phyloP scores from a whole-genome alignment of 805 yeast genomes.

The Saturnispora kantuleensis region DNA sequence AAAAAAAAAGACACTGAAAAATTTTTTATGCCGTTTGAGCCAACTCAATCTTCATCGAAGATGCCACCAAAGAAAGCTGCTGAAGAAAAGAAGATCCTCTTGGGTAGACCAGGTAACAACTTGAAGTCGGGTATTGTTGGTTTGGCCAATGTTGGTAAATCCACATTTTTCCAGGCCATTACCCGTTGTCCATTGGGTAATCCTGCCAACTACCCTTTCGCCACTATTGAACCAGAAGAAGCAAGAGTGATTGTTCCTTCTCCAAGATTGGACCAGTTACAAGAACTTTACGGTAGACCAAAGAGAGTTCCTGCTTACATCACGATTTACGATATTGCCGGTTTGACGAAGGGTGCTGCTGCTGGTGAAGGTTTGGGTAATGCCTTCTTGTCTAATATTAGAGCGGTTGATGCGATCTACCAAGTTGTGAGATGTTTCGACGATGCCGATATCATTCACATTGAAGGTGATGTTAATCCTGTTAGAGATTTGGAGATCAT shows the following conservation, averaged over 20 bases:
- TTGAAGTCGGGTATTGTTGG: conserved; percentile 81
- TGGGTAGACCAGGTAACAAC: conserved; percentile 35
- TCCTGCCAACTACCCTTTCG: conserved; percentile 98
- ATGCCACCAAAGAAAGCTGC: conserved; percentile 33
- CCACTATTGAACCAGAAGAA: conserved; percentile 97
- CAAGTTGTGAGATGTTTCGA: conserved; percentile 97
- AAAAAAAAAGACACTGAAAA: not conserved
- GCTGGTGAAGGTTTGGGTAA: conserved; percentile 98
- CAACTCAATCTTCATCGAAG: conserved; percentile 1
- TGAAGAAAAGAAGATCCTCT: conserved; percentile 29
- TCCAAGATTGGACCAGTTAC: conserved; percentile 69
- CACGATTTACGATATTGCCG: conserved; percentile 95
- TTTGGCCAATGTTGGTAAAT: conserved; percentile 89
- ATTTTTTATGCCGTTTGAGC: not conserved
- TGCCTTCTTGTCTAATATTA: conserved; percentile 90
- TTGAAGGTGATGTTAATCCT: conserved; percentile 95
- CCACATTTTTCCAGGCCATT: conserved; percentile 95
- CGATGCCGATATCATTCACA: conserved; percentile 95
- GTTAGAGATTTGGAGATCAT: conserved; percentile 89
- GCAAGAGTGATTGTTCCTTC: conserved; percentile 94
- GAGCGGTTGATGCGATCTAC: conserved; percentile 96
- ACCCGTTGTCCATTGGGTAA: conserved; percentile 87
- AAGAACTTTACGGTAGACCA: conserved; percentile 69
- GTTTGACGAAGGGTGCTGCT: conserved; percentile 93
- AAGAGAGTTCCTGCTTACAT: conserved; percentile 84